These are phyloP conservation scores for Crithidia expoeki DNA, from an alignment of 208 protist species.

Conservation along the genomic window DNA sequence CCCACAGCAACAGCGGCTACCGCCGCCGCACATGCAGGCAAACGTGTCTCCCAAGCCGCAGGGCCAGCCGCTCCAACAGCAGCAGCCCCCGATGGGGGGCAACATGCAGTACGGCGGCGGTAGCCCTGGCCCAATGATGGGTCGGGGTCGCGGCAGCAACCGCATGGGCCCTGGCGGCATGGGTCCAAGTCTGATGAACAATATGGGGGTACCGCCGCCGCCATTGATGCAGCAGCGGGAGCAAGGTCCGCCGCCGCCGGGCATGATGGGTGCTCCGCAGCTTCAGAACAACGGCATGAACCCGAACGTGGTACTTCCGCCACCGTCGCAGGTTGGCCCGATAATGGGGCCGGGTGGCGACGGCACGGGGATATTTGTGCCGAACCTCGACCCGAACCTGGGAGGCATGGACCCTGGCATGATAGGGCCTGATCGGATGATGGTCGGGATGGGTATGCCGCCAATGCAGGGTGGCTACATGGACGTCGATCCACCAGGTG, in stretches of 20 bases:
- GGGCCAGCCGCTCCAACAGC: conserved; percentile 26
- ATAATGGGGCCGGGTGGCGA: conserved; percentile 28
- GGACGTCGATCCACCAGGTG: conserved; percentile 16
- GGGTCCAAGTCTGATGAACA: conserved; percentile 23
- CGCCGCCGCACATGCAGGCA: conserved; percentile 32
- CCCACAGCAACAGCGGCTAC: conserved; percentile 18
- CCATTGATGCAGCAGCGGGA: conserved; percentile 29
- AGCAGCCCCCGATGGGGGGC: conserved; percentile 23
- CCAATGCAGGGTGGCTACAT: conserved; percentile 40
- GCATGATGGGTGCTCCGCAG: conserved; percentile 29
- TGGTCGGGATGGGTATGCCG: conserved; percentile 41
- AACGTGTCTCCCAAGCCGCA: conserved; percentile 30
- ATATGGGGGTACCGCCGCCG: conserved; percentile 28
- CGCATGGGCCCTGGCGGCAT: conserved; percentile 17
- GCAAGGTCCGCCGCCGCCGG: conserved; percentile 13
- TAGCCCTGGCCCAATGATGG: conserved; percentile 27
- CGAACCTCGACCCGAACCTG: conserved; percentile 27
- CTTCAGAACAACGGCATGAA: conserved; percentile 13
- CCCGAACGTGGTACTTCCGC: conserved; percentile 27
- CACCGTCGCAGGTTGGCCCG: conserved; percentile 21
- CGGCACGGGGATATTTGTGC: conserved; percentile 19
- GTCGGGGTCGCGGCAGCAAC: conserved; percentile 16
- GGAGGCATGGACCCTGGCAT: conserved; percentile 23
- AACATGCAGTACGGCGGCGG: conserved; percentile 26
- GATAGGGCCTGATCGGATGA: conserved; percentile 38